Base-by-base conservation (phyloP, 129 eudicot species). In the Gnaphalium uliginosum region DNA sequence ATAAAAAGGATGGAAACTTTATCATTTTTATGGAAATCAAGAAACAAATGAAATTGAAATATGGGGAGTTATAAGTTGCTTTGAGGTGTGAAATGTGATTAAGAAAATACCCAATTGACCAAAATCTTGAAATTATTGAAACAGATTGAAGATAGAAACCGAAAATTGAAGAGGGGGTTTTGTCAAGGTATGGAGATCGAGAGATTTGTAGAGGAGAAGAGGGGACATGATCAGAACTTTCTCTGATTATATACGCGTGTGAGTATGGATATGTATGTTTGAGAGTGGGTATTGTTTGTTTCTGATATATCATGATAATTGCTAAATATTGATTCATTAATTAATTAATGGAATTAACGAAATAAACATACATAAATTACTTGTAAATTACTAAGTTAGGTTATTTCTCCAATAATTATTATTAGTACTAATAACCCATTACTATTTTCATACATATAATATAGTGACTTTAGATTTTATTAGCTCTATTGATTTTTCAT, bases 141-240 rank as follows among this genome's bases (percentile, higher is more conserved):
- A n/a, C n/a, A n/a, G 71, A 30, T 69, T n/a, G 72, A 68, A 60
- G 61, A 56, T 21, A 25, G 72, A 35, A 51, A 76, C 75, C 56
- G 68, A 63, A 56, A 67, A 60, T 30, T 46, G 77, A 32, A 53
- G 25, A 62, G 53, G 10, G 54, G 76, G 57, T 26, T 76, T 56
- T 60, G 78, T 64, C 74, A 37, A 29, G 78, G 85, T 30, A 75
- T 65, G 81, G 80, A 72, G 84, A 76, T 66, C 77, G 84, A 76
- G 92, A 71, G 85, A 79, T 83, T 80, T 76, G 80, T 81, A 65
- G 76, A 53, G 84, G 67, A 58, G 78, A 58, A 68, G 84, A 79
- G 87, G 86, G 80, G 86, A 90, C 92, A 85, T 79, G 79, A 85
- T 90, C 84, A 87, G 92, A 83, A 83, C 71, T 81, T 87, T 85